Evolutionary conservation across 202 grass and related monocot species (phyloP).

Genomic region (Panicum hallii): DNA sequence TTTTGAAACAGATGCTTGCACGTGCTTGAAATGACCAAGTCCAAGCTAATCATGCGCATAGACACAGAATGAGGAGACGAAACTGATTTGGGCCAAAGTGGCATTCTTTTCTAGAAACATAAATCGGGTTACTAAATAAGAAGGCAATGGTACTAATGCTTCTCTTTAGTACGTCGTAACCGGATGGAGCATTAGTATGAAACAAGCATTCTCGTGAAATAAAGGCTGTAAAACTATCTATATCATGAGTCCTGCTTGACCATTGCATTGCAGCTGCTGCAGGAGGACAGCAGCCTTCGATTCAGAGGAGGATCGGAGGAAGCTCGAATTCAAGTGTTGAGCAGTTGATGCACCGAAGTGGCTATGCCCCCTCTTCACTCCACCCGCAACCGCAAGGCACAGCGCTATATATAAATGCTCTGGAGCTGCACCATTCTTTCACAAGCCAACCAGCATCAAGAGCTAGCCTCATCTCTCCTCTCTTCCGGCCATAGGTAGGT

Average conservation of each 20-base stretch:
- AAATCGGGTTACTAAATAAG: too few species aligned
- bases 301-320: neutral
- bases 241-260: neutral
- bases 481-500: neutral
- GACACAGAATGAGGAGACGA: neutral
- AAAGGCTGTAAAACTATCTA: constrained; percentile 12
- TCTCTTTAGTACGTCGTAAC: neutral
- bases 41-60: constrained; percentile 8
- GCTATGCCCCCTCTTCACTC: neutral
- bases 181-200: neutral
- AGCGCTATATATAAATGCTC: constrained; percentile 30
- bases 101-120: neutral
- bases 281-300: neutral
- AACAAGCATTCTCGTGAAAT: neutral
- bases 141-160: too few species aligned
- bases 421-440: constrained; percentile 37
- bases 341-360: constrained; percentile 21
- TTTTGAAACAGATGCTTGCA: constrained; percentile 23
- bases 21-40: neutral
- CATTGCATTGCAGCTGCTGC: constrained; percentile 5
- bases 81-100: neutral
- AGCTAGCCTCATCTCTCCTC: neutral
- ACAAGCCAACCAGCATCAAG: constrained; percentile 31
- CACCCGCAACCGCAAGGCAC: neutral
- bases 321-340: constrained; percentile 17